These are phyloP conservation scores for Verticillium dahliae DNA, from an alignment of 2,329 filamentous ascomycete species.

Conservation along the genomic window DNA sequence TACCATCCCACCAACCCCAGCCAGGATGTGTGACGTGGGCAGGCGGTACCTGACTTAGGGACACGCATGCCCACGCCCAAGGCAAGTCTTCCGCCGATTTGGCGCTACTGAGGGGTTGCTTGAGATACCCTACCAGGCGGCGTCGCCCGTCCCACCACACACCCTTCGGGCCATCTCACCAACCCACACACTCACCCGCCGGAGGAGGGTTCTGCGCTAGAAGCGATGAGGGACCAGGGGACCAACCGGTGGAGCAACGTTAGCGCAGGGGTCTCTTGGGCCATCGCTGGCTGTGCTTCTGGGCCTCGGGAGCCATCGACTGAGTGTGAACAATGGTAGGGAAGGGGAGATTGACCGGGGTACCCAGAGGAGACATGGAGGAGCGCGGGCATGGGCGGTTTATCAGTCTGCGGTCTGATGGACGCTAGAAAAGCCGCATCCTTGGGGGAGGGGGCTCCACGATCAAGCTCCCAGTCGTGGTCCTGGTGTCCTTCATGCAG, in stretches of 20 bases:
- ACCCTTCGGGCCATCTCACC: not conserved
- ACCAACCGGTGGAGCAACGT: not conserved
- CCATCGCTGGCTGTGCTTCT: constrained; percentile 5
- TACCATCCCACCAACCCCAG: not conserved
- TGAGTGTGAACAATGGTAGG: not conserved
- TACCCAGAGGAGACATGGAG: not conserved
- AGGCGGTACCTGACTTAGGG: not conserved
- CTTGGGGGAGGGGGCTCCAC: not conserved
- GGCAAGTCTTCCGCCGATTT: not conserved
- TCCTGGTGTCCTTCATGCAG: not conserved
- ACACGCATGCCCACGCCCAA: not conserved
- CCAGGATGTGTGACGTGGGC: not conserved
- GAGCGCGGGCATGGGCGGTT: not conserved
- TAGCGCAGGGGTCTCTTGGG: constrained; percentile 12
- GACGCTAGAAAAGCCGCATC: not conserved
- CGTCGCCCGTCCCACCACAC: not conserved
- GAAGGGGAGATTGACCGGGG: not conserved
- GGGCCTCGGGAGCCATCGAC: not conserved
- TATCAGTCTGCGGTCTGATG: not conserved
- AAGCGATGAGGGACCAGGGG: not conserved
- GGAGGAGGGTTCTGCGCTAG: not conserved
- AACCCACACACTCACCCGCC: not conserved
- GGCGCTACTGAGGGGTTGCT: not conserved
- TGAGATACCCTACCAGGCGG: not conserved
- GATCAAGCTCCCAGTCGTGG: not conserved